phyloP scores from a whole-genome alignment of 257 asterid genomes.

The Nyctanthes arbortristis region DNA sequence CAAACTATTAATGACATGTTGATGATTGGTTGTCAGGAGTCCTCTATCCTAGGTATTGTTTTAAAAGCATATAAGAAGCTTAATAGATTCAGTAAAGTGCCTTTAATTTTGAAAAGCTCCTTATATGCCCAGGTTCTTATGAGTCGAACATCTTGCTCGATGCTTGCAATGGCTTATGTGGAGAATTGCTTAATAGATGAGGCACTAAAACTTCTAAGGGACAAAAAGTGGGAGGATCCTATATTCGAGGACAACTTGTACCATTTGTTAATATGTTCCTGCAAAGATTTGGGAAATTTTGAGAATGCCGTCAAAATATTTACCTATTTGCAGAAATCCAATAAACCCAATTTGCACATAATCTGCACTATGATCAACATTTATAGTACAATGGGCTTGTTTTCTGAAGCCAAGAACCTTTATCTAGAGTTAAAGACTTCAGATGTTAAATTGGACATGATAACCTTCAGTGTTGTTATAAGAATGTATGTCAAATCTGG shows the following conservation, averaged over 20 bases:
- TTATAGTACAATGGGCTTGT: conserved; percentile 54
- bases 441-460: conserved; percentile 61
- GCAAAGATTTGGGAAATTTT: conserved; percentile 71
- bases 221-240: conserved; percentile 76
- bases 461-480: conserved; percentile 66
- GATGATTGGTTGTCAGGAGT: conserved; percentile 61
- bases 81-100: conserved; percentile 47
- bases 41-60: conserved; percentile 71
- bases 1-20: conserved; percentile 67
- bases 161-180: conserved; percentile 68
- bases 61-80: conserved; percentile 78
- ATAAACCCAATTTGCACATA: conserved; percentile 70
- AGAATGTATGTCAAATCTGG: conserved; percentile 80
- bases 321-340: conserved; percentile 57
- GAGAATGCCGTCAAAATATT: conserved; percentile 66
- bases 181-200: conserved; percentile 57
- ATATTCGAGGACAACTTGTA: conserved; percentile 74
- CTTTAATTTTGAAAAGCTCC: conserved; percentile 52
- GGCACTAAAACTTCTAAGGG: conserved; percentile 57
- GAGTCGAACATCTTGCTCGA: conserved; percentile 67
- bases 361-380: conserved; percentile 83
- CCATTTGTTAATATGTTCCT: conserved; percentile 80
- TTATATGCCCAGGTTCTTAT: conserved; percentile 55
- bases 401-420: conserved; percentile 65
- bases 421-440: conserved; percentile 53